Evolutionary conservation across 345 rosid species (phyloP), one percentile per base, ranked within the genome.

Genomic region (Eutrema heterophyllum): DNA sequence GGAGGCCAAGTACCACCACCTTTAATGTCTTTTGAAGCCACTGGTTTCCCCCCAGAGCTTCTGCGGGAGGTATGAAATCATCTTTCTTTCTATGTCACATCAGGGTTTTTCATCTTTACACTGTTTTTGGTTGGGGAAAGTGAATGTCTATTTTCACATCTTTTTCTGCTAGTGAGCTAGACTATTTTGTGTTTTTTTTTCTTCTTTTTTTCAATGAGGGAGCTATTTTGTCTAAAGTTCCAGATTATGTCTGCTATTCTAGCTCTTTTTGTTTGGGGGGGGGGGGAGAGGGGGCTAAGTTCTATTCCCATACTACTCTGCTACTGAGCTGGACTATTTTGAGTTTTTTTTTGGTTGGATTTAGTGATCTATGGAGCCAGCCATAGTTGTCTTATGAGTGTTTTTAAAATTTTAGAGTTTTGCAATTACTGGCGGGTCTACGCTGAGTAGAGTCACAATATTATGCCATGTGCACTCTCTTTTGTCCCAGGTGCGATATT

Each of bases 401-500:
- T 46, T 29, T 65, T 11, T 26, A 36, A 26, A 30, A 74, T 39
- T 49, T 21, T 40, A 49, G 61, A 14, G 9, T 73, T 26, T 55
- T 15, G 46, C 5, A 13, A n/a, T 6, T 36, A 32, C 40, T 61
- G 69, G 74, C 55, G 85, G 85, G 82, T 88, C 67, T 77, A 64
- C 64, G 41, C 73, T 80, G n/a, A 68, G 30, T 68, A 83, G 76
- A 38, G 74, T 52, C 61, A 38, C 83, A 87, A 66, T 81, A 81
- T 80, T 78, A 79, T 85, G 65, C 65, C 81, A 73, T 83, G 83
- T 86, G 86, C 84, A 83, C 84, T 63, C 69, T 68, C 45, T 71
- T 82, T 92, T 86, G 88, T 87, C 94, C 85, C 92, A 89, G 98
- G 89, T 90, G 91, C 99, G 97, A 92, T 92, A 89, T 95, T 95